Evolutionary conservation across 1,139 yeast genomes (phyloP), one percentile per base, ranked within the genome.

Genomic region (Taiozyma onychis): DNA sequence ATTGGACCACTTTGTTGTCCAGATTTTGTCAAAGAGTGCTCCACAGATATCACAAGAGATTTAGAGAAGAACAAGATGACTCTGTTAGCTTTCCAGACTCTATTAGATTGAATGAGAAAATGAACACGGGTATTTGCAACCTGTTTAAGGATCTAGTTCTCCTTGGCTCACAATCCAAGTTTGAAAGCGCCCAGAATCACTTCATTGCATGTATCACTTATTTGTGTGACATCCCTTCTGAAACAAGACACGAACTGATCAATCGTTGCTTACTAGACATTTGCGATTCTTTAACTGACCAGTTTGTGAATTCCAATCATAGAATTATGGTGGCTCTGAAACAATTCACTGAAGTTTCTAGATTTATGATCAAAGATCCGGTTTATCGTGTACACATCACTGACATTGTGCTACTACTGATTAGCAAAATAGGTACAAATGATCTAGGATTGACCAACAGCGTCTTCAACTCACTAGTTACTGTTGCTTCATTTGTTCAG

Each of bases 361-460:
- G 96, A 54, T 81, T 78, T 54, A 79, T 93, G 73, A 84, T 88
- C 0, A 67, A 73, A 24, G 75, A 81, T 5, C 86, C 87, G 1
- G 67, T 82, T 2, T 89, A 78, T 64, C 74, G 97, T 48, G 83
- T 88, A 14, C 99, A 93, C 62, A 70, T 89, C 28, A 80, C 95
- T 0, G 80, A 95, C 50, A 71, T 93, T 22, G 65, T 91, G 41
- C 79, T 83, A 47, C 74, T 88, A 65, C 72, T 86, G 0, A 67
- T 91, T 14, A 88, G 91, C 0, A 97, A 95, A 24, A 83, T 93
- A 44, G 98, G 93, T 64, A 81, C 95, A 1, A 93, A 91, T 65
- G 99, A 93, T 67, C 74, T 90, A 49, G 77, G 75, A 28, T 82
- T 91, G 63, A 85, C 97, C 0, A 74, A 84, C 35, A 76, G 80